Evolutionary conservation across 1,284 basidiomycete genomes (phyloP).

Genomic region (Afroboletus lepidellus): DNA sequence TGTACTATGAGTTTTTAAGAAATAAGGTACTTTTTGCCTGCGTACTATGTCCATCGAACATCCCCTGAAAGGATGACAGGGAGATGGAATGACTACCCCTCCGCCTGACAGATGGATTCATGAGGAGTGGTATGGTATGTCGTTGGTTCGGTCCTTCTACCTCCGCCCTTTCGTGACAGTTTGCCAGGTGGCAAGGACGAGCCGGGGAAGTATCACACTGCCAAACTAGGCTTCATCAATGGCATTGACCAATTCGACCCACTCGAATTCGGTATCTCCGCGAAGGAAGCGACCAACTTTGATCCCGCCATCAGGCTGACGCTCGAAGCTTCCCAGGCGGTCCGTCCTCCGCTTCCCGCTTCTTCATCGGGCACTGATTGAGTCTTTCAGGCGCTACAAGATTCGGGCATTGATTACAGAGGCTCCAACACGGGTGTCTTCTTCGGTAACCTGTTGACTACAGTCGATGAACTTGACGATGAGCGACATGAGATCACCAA

Average conservation of each 20-base stretch:
- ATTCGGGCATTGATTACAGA: slow-evolving; percentile 35
- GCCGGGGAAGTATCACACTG: slow-evolving; percentile 28
- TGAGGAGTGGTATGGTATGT: slow-evolving; percentile 31
- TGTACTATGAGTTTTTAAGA: slow-evolving; percentile 31
- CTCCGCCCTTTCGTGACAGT: neutral
- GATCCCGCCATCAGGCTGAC: slow-evolving; percentile 28
- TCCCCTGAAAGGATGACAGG: slow-evolving; percentile 14
- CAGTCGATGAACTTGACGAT: slow-evolving; percentile 29
- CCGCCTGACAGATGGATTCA: slow-evolving; percentile 29
- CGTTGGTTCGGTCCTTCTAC: neutral
- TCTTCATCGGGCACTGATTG: neutral
- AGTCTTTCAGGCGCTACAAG: slow-evolving; percentile 26
- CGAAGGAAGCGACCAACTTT: slow-evolving; percentile 25
- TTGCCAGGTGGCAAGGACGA: slow-evolving; percentile 26
- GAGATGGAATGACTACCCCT: slow-evolving; percentile 30
- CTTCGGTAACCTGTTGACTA: slow-evolving; percentile 30
- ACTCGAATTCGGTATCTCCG: slow-evolving; percentile 35
- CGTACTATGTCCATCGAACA: neutral
- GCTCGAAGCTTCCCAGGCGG: slow-evolving; percentile 27
- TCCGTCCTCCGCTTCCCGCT: neutral
- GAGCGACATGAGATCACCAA: slow-evolving; percentile 29
- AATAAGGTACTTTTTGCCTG: slow-evolving; percentile 21
- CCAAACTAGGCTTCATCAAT: slow-evolving; percentile 33
- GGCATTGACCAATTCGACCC: slow-evolving; percentile 31
- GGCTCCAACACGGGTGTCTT: slow-evolving; percentile 36